These are phyloP conservation scores for Dendryphion nanum DNA, from an alignment of 2,329 filamentous ascomycete genomes.

Conservation along the genomic window DNA sequence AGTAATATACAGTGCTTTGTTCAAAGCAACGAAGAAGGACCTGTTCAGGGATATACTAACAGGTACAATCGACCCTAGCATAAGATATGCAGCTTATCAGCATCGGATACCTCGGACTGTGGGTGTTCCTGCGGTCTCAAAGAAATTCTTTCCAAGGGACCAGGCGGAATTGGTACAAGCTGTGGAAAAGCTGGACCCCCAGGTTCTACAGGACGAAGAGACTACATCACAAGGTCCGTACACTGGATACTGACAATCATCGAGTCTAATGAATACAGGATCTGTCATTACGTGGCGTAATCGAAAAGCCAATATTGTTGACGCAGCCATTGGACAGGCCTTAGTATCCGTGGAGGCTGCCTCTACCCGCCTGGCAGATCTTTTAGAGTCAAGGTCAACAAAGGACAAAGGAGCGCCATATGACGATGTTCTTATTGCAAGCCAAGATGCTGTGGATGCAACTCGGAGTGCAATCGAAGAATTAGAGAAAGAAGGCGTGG, in stretches of 20 bases:
- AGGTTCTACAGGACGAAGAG: conserved; percentile 48
- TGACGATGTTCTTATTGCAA: conserved; percentile 84
- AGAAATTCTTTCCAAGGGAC: conserved; percentile 71
- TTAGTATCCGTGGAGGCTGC: conserved; percentile 66
- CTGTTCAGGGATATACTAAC: conserved; percentile 82
- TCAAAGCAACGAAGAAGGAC: conserved; percentile 66
- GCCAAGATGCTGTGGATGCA: conserved; percentile 90
- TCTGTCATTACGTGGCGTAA: conserved; percentile 79
- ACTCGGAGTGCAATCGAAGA: conserved; percentile 94
- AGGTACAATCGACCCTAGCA: conserved; percentile 85
- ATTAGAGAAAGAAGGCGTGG: conserved; percentile 75
- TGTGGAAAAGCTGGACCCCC: conserved; percentile 67
- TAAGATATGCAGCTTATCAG: conserved; percentile 93
- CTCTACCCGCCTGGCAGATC: conserved; percentile 51
- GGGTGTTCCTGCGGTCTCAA: conserved; percentile 74
- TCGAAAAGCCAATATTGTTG: conserved; percentile 82
- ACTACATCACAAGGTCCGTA: conserved; percentile 50
- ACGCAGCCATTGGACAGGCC: conserved; percentile 85
- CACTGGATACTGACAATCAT: not conserved
- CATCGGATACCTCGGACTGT: conserved; percentile 82
- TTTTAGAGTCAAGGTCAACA: conserved; percentile 43
- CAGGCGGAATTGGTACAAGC: conserved; percentile 62
- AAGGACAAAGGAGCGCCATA: conserved; percentile 81
- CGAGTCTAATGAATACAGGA: conserved; percentile 28
- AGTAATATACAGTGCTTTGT: conserved; percentile 78